phyloP scores from a whole-genome alignment of 306 rosid species.

The Carpinus fangiana region DNA sequence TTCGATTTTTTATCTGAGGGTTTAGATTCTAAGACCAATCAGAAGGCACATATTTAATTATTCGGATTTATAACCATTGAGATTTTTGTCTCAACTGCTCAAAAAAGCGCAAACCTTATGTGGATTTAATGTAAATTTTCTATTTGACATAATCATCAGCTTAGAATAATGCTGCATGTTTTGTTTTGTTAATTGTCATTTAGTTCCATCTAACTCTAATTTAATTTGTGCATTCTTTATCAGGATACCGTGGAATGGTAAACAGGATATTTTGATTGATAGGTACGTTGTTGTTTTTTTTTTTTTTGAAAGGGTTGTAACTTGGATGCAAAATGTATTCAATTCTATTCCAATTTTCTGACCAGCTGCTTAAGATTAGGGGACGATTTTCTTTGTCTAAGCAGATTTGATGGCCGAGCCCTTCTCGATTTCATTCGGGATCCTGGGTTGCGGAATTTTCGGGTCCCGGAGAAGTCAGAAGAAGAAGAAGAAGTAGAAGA shows the following conservation, averaged over 20 bases:
- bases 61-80: neutral
- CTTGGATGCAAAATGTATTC: too few species aligned
- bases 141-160: neutral
- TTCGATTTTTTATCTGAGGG: neutral
- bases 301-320: neutral
- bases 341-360: neutral
- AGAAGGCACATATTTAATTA: neutral
- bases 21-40: neutral
- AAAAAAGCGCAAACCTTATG: neutral
- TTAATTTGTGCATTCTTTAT: slow-evolving; percentile 12
- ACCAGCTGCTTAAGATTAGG: slow-evolving; percentile 8
- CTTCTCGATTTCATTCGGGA: slow-evolving; percentile 96
- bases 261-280: slow-evolving; percentile 87
- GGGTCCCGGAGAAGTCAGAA: slow-evolving; percentile 76
- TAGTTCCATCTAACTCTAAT: neutral
- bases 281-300: slow-evolving; percentile 41
- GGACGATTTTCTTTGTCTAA: slow-evolving; percentile 8
- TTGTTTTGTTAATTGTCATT: neutral
- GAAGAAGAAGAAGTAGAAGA: slow-evolving; percentile 99
- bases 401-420: slow-evolving; percentile 98
- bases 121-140: too few species aligned
- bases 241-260: slow-evolving; percentile 99
- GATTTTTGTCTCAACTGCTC: neutral
- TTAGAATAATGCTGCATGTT: neutral
- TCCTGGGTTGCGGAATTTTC: slow-evolving; percentile 50